phyloP scores from a whole-genome alignment of 805 yeast species.

The Yarrowia sp. region DNA sequence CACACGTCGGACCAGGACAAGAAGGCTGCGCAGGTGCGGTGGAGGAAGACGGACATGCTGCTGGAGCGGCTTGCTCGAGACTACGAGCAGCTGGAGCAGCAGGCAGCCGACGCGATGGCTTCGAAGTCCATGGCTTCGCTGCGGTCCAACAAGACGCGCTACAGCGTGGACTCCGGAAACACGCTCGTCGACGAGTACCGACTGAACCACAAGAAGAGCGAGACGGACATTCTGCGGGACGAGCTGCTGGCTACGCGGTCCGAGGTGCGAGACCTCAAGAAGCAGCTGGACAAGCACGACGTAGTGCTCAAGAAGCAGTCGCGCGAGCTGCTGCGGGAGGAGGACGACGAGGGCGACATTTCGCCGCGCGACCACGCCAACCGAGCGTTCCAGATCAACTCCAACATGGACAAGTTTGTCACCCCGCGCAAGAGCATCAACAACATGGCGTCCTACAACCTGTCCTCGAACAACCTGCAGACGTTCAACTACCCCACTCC shows the following conservation, averaged over 20 bases:
- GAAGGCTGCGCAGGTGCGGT: not conserved
- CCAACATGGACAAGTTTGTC: not conserved
- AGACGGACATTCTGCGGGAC: not conserved
- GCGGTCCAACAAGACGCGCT: not conserved
- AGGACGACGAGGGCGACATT: not conserved
- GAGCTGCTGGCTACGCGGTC: not conserved
- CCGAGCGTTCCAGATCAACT: not conserved
- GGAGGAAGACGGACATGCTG: conserved; percentile 16
- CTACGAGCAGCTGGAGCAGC: conserved; percentile 9
- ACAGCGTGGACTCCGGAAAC: not conserved
- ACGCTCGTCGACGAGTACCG: conserved; percentile 1
- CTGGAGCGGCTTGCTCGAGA: conserved; percentile 16
- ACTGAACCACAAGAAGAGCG: conserved; percentile 1
- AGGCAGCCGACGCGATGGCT: conserved; percentile 2
- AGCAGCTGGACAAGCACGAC: conserved; percentile 13
- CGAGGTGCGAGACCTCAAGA: conserved; percentile 1
- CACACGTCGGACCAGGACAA: not conserved
- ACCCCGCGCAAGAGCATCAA: conserved; percentile 2
- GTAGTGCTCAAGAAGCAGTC: conserved; percentile 10
- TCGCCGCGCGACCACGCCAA: not conserved
- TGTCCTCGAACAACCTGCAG: not conserved
- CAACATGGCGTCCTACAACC: not conserved
- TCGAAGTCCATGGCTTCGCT: conserved; percentile 4
- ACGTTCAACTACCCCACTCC: conserved; percentile 12
- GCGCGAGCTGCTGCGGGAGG: not conserved